A percentile compares a stretch with the other conserved stretches of the same genome.
phyloP scores from a whole-genome alignment of 2,329 filamentous ascomycete genomes.

The Pseudogymnoascus sp. region DNA sequence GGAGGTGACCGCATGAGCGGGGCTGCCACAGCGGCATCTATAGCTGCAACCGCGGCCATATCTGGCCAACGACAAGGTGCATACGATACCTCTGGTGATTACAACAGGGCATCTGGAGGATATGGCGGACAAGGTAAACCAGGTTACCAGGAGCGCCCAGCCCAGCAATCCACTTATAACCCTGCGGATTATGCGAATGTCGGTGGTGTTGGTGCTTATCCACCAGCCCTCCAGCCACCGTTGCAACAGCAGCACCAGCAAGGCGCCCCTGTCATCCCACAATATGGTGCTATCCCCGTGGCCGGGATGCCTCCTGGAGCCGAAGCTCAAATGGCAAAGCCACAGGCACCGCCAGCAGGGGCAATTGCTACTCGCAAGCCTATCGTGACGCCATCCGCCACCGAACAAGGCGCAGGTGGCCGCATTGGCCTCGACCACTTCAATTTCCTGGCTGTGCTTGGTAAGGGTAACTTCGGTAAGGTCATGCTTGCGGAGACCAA shows the following conservation, averaged over 20 bases:
- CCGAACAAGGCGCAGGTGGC: constrained; percentile 62
- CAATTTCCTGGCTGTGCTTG: constrained; percentile 95
- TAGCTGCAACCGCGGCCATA: constrained; percentile 51
- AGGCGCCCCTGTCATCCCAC: constrained; percentile 16
- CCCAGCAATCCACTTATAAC: constrained; percentile 61
- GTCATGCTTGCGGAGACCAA: constrained; percentile 99
- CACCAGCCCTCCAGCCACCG: constrained; percentile 28
- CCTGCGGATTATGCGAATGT: constrained; percentile 66
- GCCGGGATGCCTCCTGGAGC: constrained; percentile 13
- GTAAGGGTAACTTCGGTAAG: constrained; percentile 99
- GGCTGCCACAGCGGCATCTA: constrained; percentile 43
- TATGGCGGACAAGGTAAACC: constrained; percentile 14
- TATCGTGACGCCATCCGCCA: constrained; percentile 52
- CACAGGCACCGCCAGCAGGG: constrained; percentile 25
- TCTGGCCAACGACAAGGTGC: constrained; percentile 30
- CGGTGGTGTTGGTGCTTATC: constrained; percentile 45
- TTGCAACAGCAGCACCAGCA: constrained; percentile 31
- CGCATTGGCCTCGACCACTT: constrained; percentile 96
- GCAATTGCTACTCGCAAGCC: constrained; percentile 40
- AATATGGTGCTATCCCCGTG: constrained; percentile 13
- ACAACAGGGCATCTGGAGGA: constrained; percentile 17
- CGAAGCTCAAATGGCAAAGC: constrained; percentile 12
- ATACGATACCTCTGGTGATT: constrained; percentile 25
- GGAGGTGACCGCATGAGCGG: constrained; percentile 42
- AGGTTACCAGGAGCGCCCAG: constrained; percentile 26